These are phyloP conservation scores for Zasmidium cellare DNA, from an alignment of 2,329 filamentous ascomycete species.

Conservation along the genomic window DNA sequence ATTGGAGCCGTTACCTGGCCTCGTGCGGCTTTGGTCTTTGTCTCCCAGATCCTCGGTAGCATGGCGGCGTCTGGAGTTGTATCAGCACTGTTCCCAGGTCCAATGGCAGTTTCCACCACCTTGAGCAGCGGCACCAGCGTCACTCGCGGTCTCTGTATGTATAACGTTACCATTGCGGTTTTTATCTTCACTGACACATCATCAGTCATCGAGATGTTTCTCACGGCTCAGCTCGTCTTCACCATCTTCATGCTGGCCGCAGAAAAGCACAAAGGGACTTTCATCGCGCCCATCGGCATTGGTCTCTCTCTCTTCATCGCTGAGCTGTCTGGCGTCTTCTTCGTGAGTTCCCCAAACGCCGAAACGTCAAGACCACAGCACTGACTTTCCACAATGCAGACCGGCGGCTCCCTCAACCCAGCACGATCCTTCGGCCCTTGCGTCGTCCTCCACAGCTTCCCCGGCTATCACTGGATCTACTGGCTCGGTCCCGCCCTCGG, in stretches of 20 bases:
- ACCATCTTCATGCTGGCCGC: conserved; percentile 49
- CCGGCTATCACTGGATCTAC: conserved; percentile 53
- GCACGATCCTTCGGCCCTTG: conserved; percentile 52
- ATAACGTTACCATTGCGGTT: background rate
- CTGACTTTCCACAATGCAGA: background rate
- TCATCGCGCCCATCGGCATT: conserved; percentile 40
- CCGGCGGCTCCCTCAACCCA: conserved; percentile 46
- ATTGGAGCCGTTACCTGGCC: conserved; percentile 50
- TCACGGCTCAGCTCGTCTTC: conserved; percentile 51
- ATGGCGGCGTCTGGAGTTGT: conserved; percentile 49
- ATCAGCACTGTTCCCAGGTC: conserved; percentile 45
- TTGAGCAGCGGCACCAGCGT: conserved; percentile 45
- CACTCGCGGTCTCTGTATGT: conserved; percentile 43
- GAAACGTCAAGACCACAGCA: background rate
- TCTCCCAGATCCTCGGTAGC: conserved; percentile 47
- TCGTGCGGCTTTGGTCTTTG: conserved; percentile 44
- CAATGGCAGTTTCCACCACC: conserved; percentile 47
- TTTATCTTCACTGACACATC: background rate
- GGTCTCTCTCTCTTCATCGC: conserved; percentile 48
- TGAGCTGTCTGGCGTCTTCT: conserved; percentile 48
- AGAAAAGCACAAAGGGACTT: conserved; percentile 45
- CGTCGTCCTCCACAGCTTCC: conserved; percentile 44
- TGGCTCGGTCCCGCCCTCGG: conserved; percentile 52
- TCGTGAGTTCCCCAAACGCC: conserved; percentile 32
- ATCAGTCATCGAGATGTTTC: conserved; percentile 50